Percentiles rank a stretch among this genome's conserved stretches.
Evolutionary conservation across 192 early-diverging fungal species (phyloP).

Genomic region (Backusella tarrabulga): DNA sequence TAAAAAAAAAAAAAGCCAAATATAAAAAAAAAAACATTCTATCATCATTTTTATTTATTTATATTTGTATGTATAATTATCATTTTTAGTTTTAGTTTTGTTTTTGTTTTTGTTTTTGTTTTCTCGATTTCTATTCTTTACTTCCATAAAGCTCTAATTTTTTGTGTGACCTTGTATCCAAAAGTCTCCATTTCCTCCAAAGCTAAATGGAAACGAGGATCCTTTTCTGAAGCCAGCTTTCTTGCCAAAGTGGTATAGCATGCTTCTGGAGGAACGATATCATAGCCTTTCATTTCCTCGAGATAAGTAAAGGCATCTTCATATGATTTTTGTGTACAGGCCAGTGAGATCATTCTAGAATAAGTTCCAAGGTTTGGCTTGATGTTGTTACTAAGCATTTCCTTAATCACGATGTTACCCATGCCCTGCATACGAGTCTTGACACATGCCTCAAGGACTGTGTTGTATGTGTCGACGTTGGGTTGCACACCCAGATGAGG

Average conservation of each 20-base stretch:
- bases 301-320: slow-evolving; percentile 76
- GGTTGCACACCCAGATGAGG: slow-evolving; percentile 41
- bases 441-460: slow-evolving; percentile 52
- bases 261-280: slow-evolving; percentile 51
- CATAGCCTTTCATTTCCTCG: slow-evolving; percentile 65
- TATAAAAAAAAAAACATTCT: neutral
- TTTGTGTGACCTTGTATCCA: slow-evolving; percentile 37
- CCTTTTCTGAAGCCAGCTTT: slow-evolving; percentile 56
- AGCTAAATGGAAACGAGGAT: slow-evolving; percentile 57
- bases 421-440: slow-evolving; percentile 45
- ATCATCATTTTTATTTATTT: slow-evolving; percentile 3
- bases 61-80: neutral
- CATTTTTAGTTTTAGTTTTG: neutral
- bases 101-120: neutral
- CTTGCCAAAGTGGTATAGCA: slow-evolving; percentile 53
- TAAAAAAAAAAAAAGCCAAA: neutral
- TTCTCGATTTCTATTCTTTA: neutral
- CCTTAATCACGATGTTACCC: slow-evolving; percentile 48
- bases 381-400: slow-evolving; percentile 51
- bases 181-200: slow-evolving; percentile 64
- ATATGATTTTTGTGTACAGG: slow-evolving; percentile 57
- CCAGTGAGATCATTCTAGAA: slow-evolving; percentile 53
- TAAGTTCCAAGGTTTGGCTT: slow-evolving; percentile 51
- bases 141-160: neutral
- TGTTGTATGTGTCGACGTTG: slow-evolving; percentile 54